phyloP scores from a whole-genome alignment of 257 asterid genomes.

The Leptodermis oblonga region DNA sequence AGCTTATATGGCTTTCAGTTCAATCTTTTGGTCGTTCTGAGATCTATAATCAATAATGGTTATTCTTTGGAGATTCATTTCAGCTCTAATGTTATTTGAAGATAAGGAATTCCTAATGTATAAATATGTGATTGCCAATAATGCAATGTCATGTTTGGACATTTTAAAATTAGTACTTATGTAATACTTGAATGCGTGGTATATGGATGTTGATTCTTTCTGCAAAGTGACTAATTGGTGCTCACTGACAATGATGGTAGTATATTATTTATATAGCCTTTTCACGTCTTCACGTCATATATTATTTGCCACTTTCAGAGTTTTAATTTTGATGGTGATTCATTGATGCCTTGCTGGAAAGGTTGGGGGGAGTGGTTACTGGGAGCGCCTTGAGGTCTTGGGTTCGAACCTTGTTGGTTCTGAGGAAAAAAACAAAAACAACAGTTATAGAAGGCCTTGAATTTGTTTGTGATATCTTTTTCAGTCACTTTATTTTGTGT shows the following conservation, averaged over 20 bases:
- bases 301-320: neutral
- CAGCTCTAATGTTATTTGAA: neutral
- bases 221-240: neutral
- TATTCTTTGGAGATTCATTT: neutral
- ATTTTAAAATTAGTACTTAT: neutral
- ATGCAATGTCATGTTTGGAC: neutral
- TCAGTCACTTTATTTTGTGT: neutral
- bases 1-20: neutral
- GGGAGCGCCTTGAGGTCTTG: too few species aligned
- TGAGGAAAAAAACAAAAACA: too few species aligned
- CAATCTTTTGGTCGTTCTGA: neutral
- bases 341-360: too few species aligned
- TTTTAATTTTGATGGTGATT: neutral
- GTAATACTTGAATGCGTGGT: neutral
- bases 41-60: neutral
- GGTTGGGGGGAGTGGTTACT: too few species aligned
- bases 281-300: neutral
- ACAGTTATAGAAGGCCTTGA: neutral
- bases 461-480: neutral
- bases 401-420: too few species aligned
- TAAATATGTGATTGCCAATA: neutral
- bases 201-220: neutral
- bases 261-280: neutral
- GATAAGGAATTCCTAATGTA: neutral
- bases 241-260: neutral